These are phyloP conservation scores for Hansenula anomala DNA, from an alignment of 1,139 yeast genomes.

Conservation along the genomic window DNA sequence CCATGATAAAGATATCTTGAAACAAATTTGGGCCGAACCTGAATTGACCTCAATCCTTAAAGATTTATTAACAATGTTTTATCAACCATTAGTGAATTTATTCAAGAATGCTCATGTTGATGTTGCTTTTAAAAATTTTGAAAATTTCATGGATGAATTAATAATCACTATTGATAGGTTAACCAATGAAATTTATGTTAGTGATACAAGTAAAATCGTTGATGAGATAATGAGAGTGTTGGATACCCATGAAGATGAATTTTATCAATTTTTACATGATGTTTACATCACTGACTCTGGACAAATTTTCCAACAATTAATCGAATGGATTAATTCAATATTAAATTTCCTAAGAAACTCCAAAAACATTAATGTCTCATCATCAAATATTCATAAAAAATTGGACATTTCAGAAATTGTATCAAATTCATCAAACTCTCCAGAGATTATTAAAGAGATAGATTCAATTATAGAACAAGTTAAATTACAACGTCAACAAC, in stretches of 20 bases:
- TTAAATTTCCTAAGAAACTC: slow-evolving; percentile 59
- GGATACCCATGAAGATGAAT: slow-evolving; percentile 63
- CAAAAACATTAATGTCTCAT: slow-evolving; percentile 31
- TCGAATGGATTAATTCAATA: slow-evolving; percentile 65
- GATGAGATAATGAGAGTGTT: slow-evolving; percentile 59
- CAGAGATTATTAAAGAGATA: slow-evolving; percentile 37
- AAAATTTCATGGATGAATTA: slow-evolving; percentile 69
- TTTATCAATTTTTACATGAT: slow-evolving; percentile 72
- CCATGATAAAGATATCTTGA: slow-evolving; percentile 70
- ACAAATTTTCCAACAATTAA: slow-evolving; percentile 60
- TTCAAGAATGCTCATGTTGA: slow-evolving; percentile 77
- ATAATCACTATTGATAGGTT: slow-evolving; percentile 45
- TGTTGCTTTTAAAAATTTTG: slow-evolving; percentile 68
- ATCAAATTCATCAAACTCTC: slow-evolving; percentile 24
- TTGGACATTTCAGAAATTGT: slow-evolving; percentile 35
- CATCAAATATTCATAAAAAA: slow-evolving; percentile 18
- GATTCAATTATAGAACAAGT: slow-evolving; percentile 40
- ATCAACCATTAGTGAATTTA: slow-evolving; percentile 75
- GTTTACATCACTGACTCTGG: slow-evolving; percentile 73
- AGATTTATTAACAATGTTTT: slow-evolving; percentile 70
- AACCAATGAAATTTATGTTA: slow-evolving; percentile 34
- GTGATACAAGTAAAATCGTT: slow-evolving; percentile 51
- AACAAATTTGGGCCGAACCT: slow-evolving; percentile 81
- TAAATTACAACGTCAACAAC: slow-evolving; percentile 33
- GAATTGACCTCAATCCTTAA: slow-evolving; percentile 67